Base-by-base conservation (phyloP, 2,329 filamentous ascomycete species). In the Thielaviopsis euricoi region DNA sequence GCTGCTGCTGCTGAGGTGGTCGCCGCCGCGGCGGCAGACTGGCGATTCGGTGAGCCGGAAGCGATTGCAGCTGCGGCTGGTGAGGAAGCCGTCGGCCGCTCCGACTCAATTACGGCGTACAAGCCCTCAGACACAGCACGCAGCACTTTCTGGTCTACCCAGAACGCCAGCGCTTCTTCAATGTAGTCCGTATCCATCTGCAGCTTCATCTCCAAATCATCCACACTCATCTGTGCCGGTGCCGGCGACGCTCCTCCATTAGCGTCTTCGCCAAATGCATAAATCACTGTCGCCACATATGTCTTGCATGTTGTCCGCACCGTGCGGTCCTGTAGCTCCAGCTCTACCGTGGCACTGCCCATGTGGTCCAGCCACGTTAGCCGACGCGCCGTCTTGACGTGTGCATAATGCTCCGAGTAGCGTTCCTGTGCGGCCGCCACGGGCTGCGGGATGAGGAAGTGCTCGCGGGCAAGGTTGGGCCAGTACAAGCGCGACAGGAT, bases 401-500 rank as follows among this genome's bases (percentile, higher is more conserved):
- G 74, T 65, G 90, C 84, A 66, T 95, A 97, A 15, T 84, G 84
- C 5, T 75, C 69, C 58, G 85, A 83, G 68, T 95, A 97, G 53
- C 73, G 76, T 54, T 78, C 71, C 67, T 94, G 87, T 29, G 87
- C 72, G 3, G 76, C 69, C 1, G 68, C 67, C 51, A 89, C 78
- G 1, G 75, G 72, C 0, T 69, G 60, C 0, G 87, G 87, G 2
- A 89, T 73, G 22, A 72, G 67, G 66, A 89, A 89, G 2, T 75
- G 74, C 58, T 88, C 85, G 61, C 83, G 79, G 54, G 86, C 80
- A 22, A 95, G 74, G 19, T 55, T 55, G 0, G 93, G 93, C 93
- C 93, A 98, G 74, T 94, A 98, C 61, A 95, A 82, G 22, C 89
- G 82, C 0, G 90, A 96, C 5, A 97, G 75, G 55, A 97, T 91